phyloP scores from a whole-genome alignment of 2,329 filamentous ascomycete genomes.

The Colletotrichum melonis region DNA sequence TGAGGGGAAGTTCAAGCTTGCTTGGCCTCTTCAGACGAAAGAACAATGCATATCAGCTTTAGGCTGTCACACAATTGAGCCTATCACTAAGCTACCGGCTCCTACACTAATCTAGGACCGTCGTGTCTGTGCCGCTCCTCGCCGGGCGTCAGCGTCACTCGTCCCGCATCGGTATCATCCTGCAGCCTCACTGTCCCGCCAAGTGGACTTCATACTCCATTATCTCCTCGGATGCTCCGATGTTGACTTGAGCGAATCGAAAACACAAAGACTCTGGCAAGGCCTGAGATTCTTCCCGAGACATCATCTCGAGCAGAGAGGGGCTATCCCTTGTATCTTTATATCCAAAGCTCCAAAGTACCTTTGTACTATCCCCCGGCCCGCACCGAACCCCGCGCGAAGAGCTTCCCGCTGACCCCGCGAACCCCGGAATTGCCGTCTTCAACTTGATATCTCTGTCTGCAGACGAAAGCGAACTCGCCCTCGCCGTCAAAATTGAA shows the following conservation, averaged over 20 bases:
- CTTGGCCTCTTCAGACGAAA: background rate
- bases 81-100: slow-evolving; percentile 1
- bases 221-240: background rate
- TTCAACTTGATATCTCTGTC: background rate
- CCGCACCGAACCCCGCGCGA: slow-evolving; percentile 30
- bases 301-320: background rate
- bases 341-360: background rate
- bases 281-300: background rate
- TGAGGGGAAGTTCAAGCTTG: slow-evolving; percentile 10
- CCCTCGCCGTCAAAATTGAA: background rate
- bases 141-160: slow-evolving; percentile 22
- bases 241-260: background rate
- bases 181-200: slow-evolving; percentile 24
- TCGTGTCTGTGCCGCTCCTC: slow-evolving; percentile 22
- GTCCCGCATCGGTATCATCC: slow-evolving; percentile 8
- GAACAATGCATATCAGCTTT: slow-evolving; percentile 14
- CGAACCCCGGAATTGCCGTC: slow-evolving; percentile 3
- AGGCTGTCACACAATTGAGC: slow-evolving; percentile 30
- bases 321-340: background rate
- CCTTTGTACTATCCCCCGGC: slow-evolving; percentile 3
- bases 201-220: background rate
- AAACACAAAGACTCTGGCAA: background rate
- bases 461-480: background rate
- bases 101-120: slow-evolving; percentile 11
- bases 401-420: slow-evolving; percentile 14